A percentile compares a stretch with the other conserved stretches of the same genome.
These are phyloP conservation scores for Straminergon stramineum DNA, from an alignment of 225 moss, liverwort and hornwort species.

Conservation along the genomic window DNA sequence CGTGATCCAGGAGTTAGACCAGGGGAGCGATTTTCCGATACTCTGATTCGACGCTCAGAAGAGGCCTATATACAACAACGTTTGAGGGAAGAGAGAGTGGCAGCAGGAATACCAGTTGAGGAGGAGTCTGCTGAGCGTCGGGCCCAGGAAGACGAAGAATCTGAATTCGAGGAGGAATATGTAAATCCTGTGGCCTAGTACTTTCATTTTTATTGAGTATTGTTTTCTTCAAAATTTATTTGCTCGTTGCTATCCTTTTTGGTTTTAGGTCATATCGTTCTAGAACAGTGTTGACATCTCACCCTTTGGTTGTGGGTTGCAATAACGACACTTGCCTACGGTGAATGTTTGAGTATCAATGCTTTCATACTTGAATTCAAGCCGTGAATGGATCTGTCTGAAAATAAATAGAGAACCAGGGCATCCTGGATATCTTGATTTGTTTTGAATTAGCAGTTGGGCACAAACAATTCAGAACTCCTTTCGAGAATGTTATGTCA, in stretches of 20 bases:
- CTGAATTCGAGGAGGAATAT: constrained; percentile 58
- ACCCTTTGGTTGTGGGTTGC: background rate
- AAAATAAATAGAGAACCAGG: background rate
- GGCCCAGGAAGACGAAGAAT: constrained; percentile 12
- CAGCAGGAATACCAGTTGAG: constrained; percentile 48
- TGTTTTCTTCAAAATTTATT: background rate
- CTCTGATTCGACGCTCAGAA: constrained; percentile 49
- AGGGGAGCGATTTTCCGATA: constrained; percentile 52
- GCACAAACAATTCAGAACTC: background rate
- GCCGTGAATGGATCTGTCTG: background rate
- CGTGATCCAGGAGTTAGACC: constrained; percentile 42
- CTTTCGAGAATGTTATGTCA: background rate
- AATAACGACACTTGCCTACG: background rate
- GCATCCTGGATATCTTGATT: background rate
- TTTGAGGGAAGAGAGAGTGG: constrained; percentile 44
- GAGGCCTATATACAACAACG: constrained; percentile 45
- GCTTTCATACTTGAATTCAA: background rate
- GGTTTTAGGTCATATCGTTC: background rate
- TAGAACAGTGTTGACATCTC: background rate
- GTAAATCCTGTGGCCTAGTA: background rate
- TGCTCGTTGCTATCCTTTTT: background rate
- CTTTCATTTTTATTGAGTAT: background rate
- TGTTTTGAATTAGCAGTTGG: background rate
- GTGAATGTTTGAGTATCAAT: background rate
- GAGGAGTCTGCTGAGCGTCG: constrained; percentile 19